Percentiles rank a stretch among this genome's conserved stretches.
Evolutionary conservation across 1,139 yeast species (phyloP).

Genomic region (Nakaseomyces glabratus): DNA sequence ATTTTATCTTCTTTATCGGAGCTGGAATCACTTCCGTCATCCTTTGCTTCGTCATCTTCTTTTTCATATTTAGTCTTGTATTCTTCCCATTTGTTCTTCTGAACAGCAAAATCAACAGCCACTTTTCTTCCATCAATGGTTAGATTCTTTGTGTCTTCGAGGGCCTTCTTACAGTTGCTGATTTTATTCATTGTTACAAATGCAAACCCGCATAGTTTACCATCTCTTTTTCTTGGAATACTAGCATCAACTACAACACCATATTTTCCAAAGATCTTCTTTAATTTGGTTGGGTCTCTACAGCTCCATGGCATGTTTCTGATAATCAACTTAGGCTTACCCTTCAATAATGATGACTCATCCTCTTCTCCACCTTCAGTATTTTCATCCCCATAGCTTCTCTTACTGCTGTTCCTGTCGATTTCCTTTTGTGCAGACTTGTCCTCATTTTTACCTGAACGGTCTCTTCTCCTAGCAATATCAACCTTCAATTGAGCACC

Average conservation of each 20-base stretch:
- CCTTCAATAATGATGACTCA: conserved; percentile 43
- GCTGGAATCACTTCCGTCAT: conserved; percentile 30
- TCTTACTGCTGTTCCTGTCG: conserved; percentile 18
- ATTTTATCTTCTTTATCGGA: conserved; percentile 28
- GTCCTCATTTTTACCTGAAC: conserved; percentile 32
- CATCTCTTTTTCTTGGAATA: conserved; percentile 81
- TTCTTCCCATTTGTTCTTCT: conserved; percentile 71
- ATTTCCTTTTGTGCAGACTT: conserved; percentile 14
- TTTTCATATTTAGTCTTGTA: conserved; percentile 38
- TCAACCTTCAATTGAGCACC: conserved; percentile 67
- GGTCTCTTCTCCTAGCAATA: conserved; percentile 84
- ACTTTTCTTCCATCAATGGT: conserved; percentile 87
- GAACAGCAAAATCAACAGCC: conserved; percentile 89
- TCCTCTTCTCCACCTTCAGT: conserved; percentile 24
- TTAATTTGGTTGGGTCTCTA: conserved; percentile 63
- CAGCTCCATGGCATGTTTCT: conserved; percentile 96
- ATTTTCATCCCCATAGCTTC: conserved; percentile 16
- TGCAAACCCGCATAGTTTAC: conserved; percentile 90
- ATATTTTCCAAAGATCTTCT: conserved; percentile 59
- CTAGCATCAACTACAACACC: conserved; percentile 87
- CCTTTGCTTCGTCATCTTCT: conserved; percentile 34
- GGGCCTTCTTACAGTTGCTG: conserved; percentile 71
- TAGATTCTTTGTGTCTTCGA: conserved; percentile 61
- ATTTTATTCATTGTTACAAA: conserved; percentile 84
- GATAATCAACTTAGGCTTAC: conserved; percentile 76